Evolutionary conservation across 2,329 filamentous ascomycete species (phyloP).

Genomic region (Pseudocercospora vitis): DNA sequence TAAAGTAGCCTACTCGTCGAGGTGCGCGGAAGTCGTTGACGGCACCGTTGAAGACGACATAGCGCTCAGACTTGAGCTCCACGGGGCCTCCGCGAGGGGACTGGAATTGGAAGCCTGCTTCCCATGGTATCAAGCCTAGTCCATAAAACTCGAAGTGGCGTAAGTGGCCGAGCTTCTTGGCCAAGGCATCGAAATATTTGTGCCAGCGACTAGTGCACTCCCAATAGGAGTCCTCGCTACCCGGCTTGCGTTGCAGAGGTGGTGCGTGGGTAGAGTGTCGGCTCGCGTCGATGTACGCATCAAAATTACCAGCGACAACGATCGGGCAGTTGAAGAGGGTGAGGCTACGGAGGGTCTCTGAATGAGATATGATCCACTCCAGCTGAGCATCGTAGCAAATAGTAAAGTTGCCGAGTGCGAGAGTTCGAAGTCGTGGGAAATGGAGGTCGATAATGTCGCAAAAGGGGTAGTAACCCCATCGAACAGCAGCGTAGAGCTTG

Average conservation of each 20-base stretch:
- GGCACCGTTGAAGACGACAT: not conserved
- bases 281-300: not conserved
- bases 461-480: constrained; percentile 46
- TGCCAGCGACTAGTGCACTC: not conserved
- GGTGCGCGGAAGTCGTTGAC: not conserved
- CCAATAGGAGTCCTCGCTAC: not conserved
- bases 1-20: no score
- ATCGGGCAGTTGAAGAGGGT: constrained; percentile 47
- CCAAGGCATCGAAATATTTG: not conserved
- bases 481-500: constrained; percentile 22
- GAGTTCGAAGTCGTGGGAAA: constrained; percentile 44
- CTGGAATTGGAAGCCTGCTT: not conserved
- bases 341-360: constrained; percentile 42
- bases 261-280: not conserved
- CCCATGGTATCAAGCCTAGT: no score
- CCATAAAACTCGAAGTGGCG: no score
- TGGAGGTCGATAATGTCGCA: constrained; percentile 37
- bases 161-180: not conserved
- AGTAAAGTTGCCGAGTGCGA: constrained; percentile 45
- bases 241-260: not conserved
- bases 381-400: constrained; percentile 51
- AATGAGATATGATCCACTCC: constrained; percentile 48
- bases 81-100: not conserved
- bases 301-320: not conserved
- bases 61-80: not conserved